phyloP scores from a whole-genome alignment of 352 stramenopile species.

The Pythium biforme region DNA sequence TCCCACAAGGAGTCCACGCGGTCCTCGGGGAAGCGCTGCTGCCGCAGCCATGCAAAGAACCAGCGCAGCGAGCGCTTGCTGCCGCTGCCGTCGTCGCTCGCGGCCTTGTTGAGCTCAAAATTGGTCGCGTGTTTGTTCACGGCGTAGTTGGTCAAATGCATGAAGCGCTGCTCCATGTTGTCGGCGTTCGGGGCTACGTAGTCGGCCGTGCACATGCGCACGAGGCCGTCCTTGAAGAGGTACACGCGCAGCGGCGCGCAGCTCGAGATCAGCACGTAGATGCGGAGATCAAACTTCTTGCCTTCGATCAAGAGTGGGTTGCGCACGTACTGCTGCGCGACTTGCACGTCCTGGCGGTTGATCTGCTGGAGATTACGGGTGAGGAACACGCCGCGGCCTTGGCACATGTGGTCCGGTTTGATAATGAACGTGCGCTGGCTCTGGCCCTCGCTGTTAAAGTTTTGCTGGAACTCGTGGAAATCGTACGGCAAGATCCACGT shows the following conservation, averaged over 20 bases:
- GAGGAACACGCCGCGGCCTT: conserved; percentile 94
- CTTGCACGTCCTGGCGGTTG: conserved; percentile 79
- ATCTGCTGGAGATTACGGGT: conserved; percentile 91
- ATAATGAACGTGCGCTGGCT: conserved; percentile 94
- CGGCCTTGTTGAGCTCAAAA: conserved; percentile 81
- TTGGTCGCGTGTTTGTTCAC: conserved; percentile 91
- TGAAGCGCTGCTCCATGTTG: conserved; percentile 88
- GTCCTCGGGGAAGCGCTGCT: conserved; percentile 53
- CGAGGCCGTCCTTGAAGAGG: conserved; percentile 90
- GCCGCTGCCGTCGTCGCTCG: conserved; percentile 52
- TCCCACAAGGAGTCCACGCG: conserved; percentile 86
- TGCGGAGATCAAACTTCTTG: conserved; percentile 93
- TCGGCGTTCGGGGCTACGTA: conserved; percentile 83
- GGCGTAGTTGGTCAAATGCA: conserved; percentile 93
- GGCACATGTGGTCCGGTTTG: conserved; percentile 91
- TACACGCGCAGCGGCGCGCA: conserved; percentile 87
- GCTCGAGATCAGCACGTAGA: conserved; percentile 91
- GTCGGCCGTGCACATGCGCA: conserved; percentile 87
- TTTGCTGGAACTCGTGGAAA: conserved; percentile 88
- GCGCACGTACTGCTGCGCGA: conserved; percentile 87
- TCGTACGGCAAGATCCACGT: conserved; percentile 97
- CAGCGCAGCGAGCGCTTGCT: conserved; percentile 90
- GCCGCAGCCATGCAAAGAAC: conserved; percentile 91
- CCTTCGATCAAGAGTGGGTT: conserved; percentile 74
- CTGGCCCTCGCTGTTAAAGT: conserved; percentile 90